Base-by-base conservation (phyloP, 1,139 yeast species). In the Taiozyma sp. region DNA sequence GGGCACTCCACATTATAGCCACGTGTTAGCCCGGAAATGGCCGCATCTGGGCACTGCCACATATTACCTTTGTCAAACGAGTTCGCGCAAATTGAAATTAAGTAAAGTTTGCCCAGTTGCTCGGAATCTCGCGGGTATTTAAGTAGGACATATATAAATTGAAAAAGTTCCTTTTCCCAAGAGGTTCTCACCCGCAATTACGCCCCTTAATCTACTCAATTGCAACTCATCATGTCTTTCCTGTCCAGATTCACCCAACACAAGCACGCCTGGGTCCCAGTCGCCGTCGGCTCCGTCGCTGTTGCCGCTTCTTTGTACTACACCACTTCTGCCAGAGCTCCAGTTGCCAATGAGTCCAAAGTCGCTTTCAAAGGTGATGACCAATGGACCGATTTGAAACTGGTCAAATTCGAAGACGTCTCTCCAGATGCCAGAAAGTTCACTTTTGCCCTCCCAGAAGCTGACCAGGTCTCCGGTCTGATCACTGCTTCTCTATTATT, bases 371-470 rank as follows among this genome's bases (percentile, higher is more conserved):
- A 70, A 51, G 91, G 89, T 57, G 88, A 83, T 56, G 80, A 77
- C 60, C 76, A 80, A 59, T 91, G 97, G 96, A 71, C 88, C 56
- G 95, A 89, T 66, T 76, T 91, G 67, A 86, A 87, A 45, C 74
- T 88, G 62, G 70, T 77, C 63, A 75, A 80, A 56, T 68, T 79
- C 51, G 74, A 75, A 62, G 77, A 80, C 45, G 68, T 85, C 51
- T 79, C 88, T 45, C 72, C 75, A 49, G 83, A 88, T 73, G 65
- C 73, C 63, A 85, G 82, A 70, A 77, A 79, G 60, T 79, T 88
- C 64, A 75, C 81, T 34, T 90, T 93, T 63, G 84, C 81, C 55
- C 79, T 91, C 61, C 88, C 89, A 42, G 68, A 77, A 50, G 70
- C 77, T 46, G 89, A 86, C 62, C 80, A 83, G 53, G 81, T 75